Conservation (phyloP, 306 rosid species). For the Cicer cuneatum region DNA sequence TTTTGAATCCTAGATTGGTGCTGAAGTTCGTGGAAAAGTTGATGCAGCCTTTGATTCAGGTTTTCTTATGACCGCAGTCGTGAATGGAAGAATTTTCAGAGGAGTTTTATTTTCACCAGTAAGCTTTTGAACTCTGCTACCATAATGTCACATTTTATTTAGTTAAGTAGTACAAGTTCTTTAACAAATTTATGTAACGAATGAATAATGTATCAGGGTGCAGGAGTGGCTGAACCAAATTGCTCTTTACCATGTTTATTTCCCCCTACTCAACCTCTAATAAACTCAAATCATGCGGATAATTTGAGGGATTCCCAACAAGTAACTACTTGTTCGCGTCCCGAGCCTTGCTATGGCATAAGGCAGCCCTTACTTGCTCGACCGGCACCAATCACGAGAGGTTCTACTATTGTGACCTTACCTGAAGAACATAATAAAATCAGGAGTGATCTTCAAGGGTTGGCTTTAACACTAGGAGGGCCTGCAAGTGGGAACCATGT, state of each 20-base stretch:
- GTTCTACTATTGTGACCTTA: slow-evolving; percentile 39
- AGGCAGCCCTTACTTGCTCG: slow-evolving; percentile 49
- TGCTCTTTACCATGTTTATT: slow-evolving; percentile 34
- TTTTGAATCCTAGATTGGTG: slow-evolving; percentile 68
- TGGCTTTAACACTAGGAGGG: slow-evolving; percentile 85
- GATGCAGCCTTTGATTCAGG: slow-evolving; percentile 92
- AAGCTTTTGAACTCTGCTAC: slow-evolving; percentile 45
- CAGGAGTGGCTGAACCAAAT: slow-evolving; percentile 51
- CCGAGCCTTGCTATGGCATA: slow-evolving; percentile 48
- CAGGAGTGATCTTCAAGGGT: slow-evolving; percentile 81
- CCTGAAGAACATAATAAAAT: slow-evolving; percentile 62
- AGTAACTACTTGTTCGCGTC: slow-evolving; percentile 38
- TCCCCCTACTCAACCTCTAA: slow-evolving; percentile 46
- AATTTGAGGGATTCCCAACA: slow-evolving; percentile 47
- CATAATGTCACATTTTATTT: neutral
- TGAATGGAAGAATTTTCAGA: slow-evolving; percentile 74
- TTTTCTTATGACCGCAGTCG: slow-evolving; percentile 78
- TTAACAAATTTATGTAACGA: slow-evolving; percentile 17
- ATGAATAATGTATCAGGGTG: slow-evolving; percentile 57
- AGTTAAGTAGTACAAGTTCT: neutral
- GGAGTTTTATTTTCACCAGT: slow-evolving; percentile 92
- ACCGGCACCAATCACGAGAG: slow-evolving; percentile 52
- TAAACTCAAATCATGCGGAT: slow-evolving; percentile 50
- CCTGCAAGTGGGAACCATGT: slow-evolving; percentile 63
- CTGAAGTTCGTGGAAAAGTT: slow-evolving; percentile 85